These are phyloP conservation scores for Xylaria sp. DNA, from an alignment of 2,329 filamentous ascomycete species.

Conservation along the genomic window DNA sequence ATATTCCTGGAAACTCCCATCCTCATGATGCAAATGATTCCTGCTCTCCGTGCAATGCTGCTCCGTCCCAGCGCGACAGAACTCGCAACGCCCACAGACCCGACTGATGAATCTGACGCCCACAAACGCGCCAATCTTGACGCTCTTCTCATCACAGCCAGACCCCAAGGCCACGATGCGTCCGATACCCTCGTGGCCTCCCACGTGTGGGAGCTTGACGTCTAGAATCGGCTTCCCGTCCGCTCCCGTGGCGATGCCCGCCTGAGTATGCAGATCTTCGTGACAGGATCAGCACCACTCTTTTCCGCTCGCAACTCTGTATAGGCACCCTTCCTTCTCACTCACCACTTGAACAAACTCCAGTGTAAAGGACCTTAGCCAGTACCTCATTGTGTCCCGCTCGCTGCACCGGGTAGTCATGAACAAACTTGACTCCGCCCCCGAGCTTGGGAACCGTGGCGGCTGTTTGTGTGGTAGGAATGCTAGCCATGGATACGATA, in stretches of 20 bases:
- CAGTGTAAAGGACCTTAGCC: slow-evolving; percentile 40
- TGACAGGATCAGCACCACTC: neutral
- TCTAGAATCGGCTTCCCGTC: slow-evolving; percentile 39
- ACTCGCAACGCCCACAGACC: slow-evolving; percentile 40
- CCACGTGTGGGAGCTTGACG: slow-evolving; percentile 42
- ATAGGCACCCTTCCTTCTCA: neutral
- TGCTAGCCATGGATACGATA: slow-evolving; percentile 3
- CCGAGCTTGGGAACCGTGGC: slow-evolving; percentile 38
- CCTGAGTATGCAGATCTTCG: slow-evolving; percentile 37
- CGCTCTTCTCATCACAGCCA: slow-evolving; percentile 27
- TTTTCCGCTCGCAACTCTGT: neutral
- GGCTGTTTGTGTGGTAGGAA: slow-evolving; percentile 33
- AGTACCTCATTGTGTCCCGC: slow-evolving; percentile 39
- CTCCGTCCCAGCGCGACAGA: slow-evolving; percentile 39
- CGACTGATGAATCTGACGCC: slow-evolving; percentile 40
- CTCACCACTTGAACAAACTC: slow-evolving; percentile 41
- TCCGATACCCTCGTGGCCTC: slow-evolving; percentile 42
- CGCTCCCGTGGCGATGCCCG: slow-evolving; percentile 31
- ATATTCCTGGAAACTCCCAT: slow-evolving; percentile 42
- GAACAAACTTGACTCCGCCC: slow-evolving; percentile 32
- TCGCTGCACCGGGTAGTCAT: slow-evolving; percentile 37
- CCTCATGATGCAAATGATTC: slow-evolving; percentile 42
- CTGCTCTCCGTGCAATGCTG: slow-evolving; percentile 35
- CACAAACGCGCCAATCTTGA: slow-evolving; percentile 37
- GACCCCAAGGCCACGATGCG: slow-evolving; percentile 37